Base-by-base conservation (phyloP, 176 grass and related monocot species). In the Typha latifolia region DNA sequence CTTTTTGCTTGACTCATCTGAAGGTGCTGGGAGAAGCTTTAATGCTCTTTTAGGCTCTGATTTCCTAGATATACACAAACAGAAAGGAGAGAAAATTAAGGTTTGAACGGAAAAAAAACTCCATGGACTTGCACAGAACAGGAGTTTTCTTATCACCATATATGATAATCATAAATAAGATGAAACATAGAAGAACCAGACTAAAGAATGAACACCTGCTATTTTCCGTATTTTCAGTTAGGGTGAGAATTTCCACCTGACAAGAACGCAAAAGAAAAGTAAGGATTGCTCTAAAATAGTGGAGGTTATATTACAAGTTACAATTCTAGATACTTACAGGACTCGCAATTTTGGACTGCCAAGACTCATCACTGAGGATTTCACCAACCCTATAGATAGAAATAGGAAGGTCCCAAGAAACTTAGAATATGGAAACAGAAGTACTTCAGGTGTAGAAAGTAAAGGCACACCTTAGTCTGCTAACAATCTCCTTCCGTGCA, bases 381-480 rank as follows among this genome's bases (percentile, higher is more conserved):
- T 86, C 86, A 79, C 76, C 71, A 55, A 96, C 91, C 72, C 92
- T 96, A 82, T 14, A 73, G 80, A 61, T 81, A 37, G 77, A 59
- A 79, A 68, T 56, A 84, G 16, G 15, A 57, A 57, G n/a, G 53
- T 20, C 16, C 4, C n/a, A 69, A 64, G 22, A 16, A 77, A 67
- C 47, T 1, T 61, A 31, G 67, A 71, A 63, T 12, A 32, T 51
- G 12, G 32, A 43, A 78, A 74, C 48, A 79, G 63, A 10, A 65
- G 29, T 8, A 63, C 20, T 32, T 19, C 0, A 62, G 49, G 23
- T 62, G 32, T 18, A 47, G 77, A 70, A 74, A 47, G 37, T 62
- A 47, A 57, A 51, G 62, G 51, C 64, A 87, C 94, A 87, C 94
- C 94, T 82, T 89, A 85, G 83, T 80, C 90, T 85, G 73, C 78